phyloP scores from a whole-genome alignment of 768 basidiomycete genomes.

The Neoboletus magnificus region DNA sequence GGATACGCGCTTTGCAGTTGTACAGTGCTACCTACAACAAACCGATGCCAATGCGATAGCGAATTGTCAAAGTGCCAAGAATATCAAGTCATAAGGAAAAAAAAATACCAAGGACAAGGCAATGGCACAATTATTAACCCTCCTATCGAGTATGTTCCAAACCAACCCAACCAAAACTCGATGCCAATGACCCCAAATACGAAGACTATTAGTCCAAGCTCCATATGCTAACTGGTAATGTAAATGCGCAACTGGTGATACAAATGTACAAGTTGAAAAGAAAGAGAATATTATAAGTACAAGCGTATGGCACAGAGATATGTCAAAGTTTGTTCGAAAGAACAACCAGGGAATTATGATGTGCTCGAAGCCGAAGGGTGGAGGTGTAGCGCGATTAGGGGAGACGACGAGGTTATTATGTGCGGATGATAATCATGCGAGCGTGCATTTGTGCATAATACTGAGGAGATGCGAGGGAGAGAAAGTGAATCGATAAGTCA shows the following conservation, averaged over 20 bases:
- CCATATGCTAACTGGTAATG: conserved; percentile 33
- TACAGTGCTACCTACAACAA: conserved; percentile 32
- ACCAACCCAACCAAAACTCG: conserved; percentile 29
- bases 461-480: conserved; percentile 19
- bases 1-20: neutral
- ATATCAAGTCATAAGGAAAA: conserved; percentile 27
- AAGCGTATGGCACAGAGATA: conserved; percentile 32
- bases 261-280: conserved; percentile 30
- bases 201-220: conserved; percentile 31
- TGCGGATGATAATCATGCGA: conserved; percentile 26
- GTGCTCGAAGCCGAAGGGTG: conserved; percentile 12
- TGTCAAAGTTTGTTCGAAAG: conserved; percentile 19
- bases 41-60: conserved; percentile 29
- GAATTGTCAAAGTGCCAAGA: conserved; percentile 29
- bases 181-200: conserved; percentile 27
- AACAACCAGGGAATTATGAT: conserved; percentile 14
- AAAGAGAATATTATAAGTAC: conserved; percentile 32
- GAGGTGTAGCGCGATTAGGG: conserved; percentile 31
- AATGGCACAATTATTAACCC: conserved; percentile 32
- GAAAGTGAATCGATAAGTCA: conserved; percentile 31
- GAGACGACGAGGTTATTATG: conserved; percentile 30
- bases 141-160: conserved; percentile 28
- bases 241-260: conserved; percentile 35
- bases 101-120: conserved; percentile 11
- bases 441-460: conserved; percentile 24